Conservation (phyloP, 2,329 filamentous ascomycete genomes). For the Pseudogymnoascus sp. region DNA sequence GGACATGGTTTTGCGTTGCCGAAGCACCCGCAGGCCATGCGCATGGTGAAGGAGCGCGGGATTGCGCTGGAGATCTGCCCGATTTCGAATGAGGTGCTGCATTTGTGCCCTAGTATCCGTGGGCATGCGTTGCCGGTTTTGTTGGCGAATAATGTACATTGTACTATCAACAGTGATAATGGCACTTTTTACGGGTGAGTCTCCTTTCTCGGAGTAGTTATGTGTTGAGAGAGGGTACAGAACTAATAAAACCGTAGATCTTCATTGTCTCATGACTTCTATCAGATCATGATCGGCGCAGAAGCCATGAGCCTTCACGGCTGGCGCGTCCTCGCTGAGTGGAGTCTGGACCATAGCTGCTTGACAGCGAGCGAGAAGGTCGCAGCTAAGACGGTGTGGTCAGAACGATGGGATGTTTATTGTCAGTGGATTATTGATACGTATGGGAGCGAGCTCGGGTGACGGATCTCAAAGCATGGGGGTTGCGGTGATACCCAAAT, state of each 20-base stretch:
- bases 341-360: constrained; percentile 56
- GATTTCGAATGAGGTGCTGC: constrained; percentile 69
- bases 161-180: constrained; percentile 68
- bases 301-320: constrained; percentile 59
- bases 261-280: constrained; percentile 67
- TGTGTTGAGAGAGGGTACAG: not conserved
- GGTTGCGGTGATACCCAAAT: not conserved
- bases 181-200: constrained; percentile 61
- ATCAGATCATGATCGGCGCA: constrained; percentile 65
- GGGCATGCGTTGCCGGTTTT: constrained; percentile 62
- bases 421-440: constrained; percentile 43
- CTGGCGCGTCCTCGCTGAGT: constrained; percentile 60
- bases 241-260: constrained; percentile 41
- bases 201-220: not conserved
- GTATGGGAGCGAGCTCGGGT: constrained; percentile 27
- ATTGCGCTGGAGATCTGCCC: constrained; percentile 71
- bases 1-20: constrained; percentile 66
- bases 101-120: constrained; percentile 56
- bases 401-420: constrained; percentile 50
- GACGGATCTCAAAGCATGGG: not conserved
- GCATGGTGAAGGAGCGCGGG: constrained; percentile 52
- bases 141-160: constrained; percentile 64
- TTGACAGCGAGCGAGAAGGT: constrained; percentile 37
- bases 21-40: constrained; percentile 58
- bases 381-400: constrained; percentile 40